These are phyloP conservation scores for Fomes fomentarius DNA, from an alignment of 1,284 basidiomycete species.

Conservation along the genomic window DNA sequence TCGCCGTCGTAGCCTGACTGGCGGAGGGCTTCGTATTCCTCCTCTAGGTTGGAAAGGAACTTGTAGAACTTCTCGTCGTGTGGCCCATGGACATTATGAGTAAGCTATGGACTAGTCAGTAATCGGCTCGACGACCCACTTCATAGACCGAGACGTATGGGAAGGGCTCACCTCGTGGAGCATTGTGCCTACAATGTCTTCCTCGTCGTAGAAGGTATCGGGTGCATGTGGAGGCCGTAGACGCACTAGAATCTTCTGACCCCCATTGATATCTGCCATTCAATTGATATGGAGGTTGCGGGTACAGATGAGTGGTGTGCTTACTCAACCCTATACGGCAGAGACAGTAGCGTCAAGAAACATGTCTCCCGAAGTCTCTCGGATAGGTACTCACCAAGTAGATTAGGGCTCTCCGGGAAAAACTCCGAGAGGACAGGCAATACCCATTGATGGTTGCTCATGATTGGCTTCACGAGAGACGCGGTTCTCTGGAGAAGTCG, in stretches of 20 bases:
- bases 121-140: too few relatives aligned
- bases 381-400: slow-evolving; percentile 77
- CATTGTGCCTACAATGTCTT: slow-evolving; percentile 79
- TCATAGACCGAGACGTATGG: too few relatives aligned
- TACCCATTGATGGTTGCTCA: slow-evolving; percentile 81
- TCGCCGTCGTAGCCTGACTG: slow-evolving; percentile 80
- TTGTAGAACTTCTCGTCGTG: slow-evolving; percentile 87
- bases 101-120: slow-evolving; percentile 54
- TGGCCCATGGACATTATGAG: slow-evolving; percentile 86
- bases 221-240: slow-evolving; percentile 72
- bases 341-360: background rate
- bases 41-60: slow-evolving; percentile 73
- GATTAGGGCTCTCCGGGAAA: slow-evolving; percentile 73
- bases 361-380: too few relatives aligned
- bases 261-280: slow-evolving; percentile 71
- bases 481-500: slow-evolving; percentile 73
- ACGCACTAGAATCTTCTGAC: slow-evolving; percentile 80
- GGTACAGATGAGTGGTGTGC: slow-evolving; percentile 20
- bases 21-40: slow-evolving; percentile 80
- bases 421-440: slow-evolving; percentile 87
- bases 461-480: slow-evolving; percentile 87
- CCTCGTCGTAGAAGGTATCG: slow-evolving; percentile 76
- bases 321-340: slow-evolving; percentile 40
- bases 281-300: slow-evolving; percentile 5
- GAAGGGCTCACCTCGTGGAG: slow-evolving; percentile 72